phyloP scores from a whole-genome alignment of 352 stramenopile species.

The Globisporangium iwayamae region DNA sequence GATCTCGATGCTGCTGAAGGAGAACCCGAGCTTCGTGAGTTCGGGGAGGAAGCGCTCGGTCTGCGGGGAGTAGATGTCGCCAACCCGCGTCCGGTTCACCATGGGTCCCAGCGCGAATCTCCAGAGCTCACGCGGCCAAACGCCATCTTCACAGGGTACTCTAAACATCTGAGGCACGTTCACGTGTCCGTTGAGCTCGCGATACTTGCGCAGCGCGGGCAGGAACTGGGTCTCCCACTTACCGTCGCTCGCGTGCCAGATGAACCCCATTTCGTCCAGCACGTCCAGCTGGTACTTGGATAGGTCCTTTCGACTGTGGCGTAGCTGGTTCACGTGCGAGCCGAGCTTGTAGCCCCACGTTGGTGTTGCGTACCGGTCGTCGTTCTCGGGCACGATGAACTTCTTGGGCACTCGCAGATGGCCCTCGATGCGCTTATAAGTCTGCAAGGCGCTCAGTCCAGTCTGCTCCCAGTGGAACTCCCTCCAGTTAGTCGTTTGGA shows the following conservation, averaged over 20 bases:
- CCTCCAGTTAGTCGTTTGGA: conserved; percentile 31
- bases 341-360: conserved; percentile 15
- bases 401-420: conserved; percentile 9
- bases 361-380: conserved; percentile 1
- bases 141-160: conserved; percentile 14
- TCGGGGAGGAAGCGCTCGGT: conserved; percentile 29
- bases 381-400: conserved; percentile 18
- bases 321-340: conserved; percentile 24
- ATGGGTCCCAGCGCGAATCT: conserved; percentile 39
- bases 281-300: conserved; percentile 25
- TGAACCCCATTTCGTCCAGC: conserved; percentile 36
- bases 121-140: conserved; percentile 26
- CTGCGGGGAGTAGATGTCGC: conserved; percentile 26
- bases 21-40: conserved; percentile 45
- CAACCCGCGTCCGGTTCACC: conserved; percentile 46
- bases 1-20: conserved; percentile 38
- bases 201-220: conserved; percentile 32
- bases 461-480: conserved; percentile 27
- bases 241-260: conserved; percentile 34
- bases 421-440: conserved; percentile 5
- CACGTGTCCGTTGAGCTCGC: conserved; percentile 33
- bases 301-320: conserved; percentile 21
- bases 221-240: conserved; percentile 37
- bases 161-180: conserved; percentile 40
- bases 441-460: conserved; percentile 1